Evolutionary conservation across 768 basidiomycete species (phyloP).

Genomic region (Termitomyces heimii): DNA sequence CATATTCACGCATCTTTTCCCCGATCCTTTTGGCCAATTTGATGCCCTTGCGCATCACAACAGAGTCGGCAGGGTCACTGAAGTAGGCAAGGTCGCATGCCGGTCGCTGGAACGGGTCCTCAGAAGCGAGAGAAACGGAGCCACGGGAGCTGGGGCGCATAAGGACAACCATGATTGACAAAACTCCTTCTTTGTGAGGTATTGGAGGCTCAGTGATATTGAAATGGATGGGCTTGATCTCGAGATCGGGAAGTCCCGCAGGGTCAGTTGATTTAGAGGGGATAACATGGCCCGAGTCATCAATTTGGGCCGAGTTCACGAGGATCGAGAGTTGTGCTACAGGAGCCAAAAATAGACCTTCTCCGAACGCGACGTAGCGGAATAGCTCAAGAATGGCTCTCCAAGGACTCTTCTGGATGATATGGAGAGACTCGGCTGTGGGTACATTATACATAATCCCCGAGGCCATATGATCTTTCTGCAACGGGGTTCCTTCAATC

Average conservation of each 20-base stretch:
- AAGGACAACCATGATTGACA: constrained; percentile 15
- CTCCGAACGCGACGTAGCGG: constrained; percentile 26
- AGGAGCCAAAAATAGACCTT: constrained; percentile 21
- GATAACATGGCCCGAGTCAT: neutral
- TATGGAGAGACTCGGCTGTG: too few species aligned
- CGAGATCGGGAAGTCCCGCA: constrained; percentile 29
- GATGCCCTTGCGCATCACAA: constrained; percentile 19
- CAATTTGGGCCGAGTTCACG: constrained; percentile 1
- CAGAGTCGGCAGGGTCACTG: constrained; percentile 18
- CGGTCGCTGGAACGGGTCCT: constrained; percentile 23
- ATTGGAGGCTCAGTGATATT: constrained; percentile 4
- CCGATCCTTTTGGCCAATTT: constrained; percentile 10
- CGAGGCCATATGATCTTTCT: constrained; percentile 35
- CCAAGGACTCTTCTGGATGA: constrained; percentile 19
- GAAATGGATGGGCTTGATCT: constrained; percentile 25
- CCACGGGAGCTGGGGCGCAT: constrained; percentile 18
- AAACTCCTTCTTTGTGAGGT: constrained; percentile 14
- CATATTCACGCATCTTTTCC: constrained; percentile 2
- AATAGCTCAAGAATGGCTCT: constrained; percentile 22
- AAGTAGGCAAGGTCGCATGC: constrained; percentile 24
- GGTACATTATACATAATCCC: constrained; percentile 23
- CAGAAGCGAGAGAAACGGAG: constrained; percentile 19
- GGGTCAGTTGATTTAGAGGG: constrained; percentile 6
- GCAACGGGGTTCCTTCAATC: neutral
- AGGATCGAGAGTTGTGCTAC: constrained; percentile 3